Conservation (phyloP, 2,329 filamentous ascomycete genomes). For the Ilyonectria mors-panacis region DNA sequence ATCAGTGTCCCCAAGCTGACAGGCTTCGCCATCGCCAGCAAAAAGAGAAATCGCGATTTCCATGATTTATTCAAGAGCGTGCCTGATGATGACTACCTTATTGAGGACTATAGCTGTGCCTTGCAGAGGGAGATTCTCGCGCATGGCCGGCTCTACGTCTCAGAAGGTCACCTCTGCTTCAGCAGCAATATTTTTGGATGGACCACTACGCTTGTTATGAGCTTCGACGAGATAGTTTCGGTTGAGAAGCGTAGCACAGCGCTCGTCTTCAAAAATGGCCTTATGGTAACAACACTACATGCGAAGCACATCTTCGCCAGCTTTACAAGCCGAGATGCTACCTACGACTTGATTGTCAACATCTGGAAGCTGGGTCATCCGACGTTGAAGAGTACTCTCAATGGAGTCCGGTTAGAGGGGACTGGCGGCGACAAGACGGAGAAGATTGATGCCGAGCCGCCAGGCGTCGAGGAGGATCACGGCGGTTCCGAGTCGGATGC, state of each 20-base stretch:
- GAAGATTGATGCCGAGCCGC: slow-evolving; percentile 74
- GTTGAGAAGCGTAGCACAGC: slow-evolving; percentile 98
- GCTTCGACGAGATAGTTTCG: slow-evolving; percentile 97
- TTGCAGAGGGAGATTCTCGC: slow-evolving; percentile 95
- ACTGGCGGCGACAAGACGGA: slow-evolving; percentile 93
- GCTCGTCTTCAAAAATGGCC: slow-evolving; percentile 95
- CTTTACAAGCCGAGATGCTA: slow-evolving; percentile 93
- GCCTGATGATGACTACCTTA: slow-evolving; percentile 96
- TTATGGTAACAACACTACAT: slow-evolving; percentile 96
- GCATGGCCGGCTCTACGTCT: slow-evolving; percentile 94
- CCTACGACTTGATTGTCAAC: slow-evolving; percentile 96
- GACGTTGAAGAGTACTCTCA: slow-evolving; percentile 89
- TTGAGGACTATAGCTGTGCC: slow-evolving; percentile 98
- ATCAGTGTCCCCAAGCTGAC: slow-evolving; percentile 82
- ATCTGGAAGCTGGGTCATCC: slow-evolving; percentile 99
- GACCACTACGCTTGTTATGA: slow-evolving; percentile 97
- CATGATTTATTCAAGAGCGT: slow-evolving; percentile 95
- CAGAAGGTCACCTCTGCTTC: slow-evolving; percentile 97
- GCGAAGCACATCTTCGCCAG: slow-evolving; percentile 97
- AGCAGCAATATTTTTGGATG: slow-evolving; percentile 99
- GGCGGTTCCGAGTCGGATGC: slow-evolving; percentile 73
- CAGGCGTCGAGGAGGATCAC: slow-evolving; percentile 55
- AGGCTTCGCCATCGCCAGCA: slow-evolving; percentile 95
- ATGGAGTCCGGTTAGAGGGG: slow-evolving; percentile 87
- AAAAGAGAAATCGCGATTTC: slow-evolving; percentile 96